Base-by-base conservation (phyloP, 2,329 filamentous ascomycete genomes). In the Exophiala sp. region DNA sequence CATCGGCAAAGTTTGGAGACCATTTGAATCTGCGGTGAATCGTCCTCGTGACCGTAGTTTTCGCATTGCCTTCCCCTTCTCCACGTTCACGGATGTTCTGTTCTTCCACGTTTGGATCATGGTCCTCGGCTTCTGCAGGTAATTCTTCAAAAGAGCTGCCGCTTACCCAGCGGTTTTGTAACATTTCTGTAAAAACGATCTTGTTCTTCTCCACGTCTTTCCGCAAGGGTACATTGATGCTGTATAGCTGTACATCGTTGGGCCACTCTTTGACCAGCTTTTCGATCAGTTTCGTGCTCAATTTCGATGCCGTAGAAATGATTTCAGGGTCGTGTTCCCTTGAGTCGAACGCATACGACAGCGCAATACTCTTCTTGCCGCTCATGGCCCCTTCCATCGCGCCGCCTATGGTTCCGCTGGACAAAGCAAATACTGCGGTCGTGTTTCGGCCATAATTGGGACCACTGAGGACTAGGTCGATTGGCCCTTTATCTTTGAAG, bases 11-110 rank as follows among this genome's bases (percentile, higher is more conserved):
- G 59, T 83, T 83, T 2, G 92, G 94, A 44, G 88, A 84, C 94
- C 94, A 97, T 72, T 92, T 95, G 78, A 96, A 97, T 71, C 95
- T 88, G 69, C 88, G 89, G 71, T 95, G 89, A 52, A 77, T 80
- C 68, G 90, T 85, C 68, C 42, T 66, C 62, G 53, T 58, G 34
- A 47, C 36, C 59, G 16, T 47, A 56, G 21, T 43, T 58, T 33
- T 55, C 48, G 64, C 48, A 42, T 60, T 42, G 55, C 62, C 21
- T 39, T 66, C 58, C 55, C 71, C 69, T 18, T 78, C 77, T 52
- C 85, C 81, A 16, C 80, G 81, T 67, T 87, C 82, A 43, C 91
- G 81, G 59, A 95, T 86, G 60, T 79, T 78, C 63, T 84, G 79
- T 72, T 96, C 91, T 62, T 88, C 85, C 61, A 86, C 80, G 12